A percentile compares a stretch with the other conserved stretches of the same genome.
These are phyloP conservation scores for Sporothrix humicola DNA, from an alignment of 2,329 filamentous ascomycete genomes.

Conservation along the genomic window DNA sequence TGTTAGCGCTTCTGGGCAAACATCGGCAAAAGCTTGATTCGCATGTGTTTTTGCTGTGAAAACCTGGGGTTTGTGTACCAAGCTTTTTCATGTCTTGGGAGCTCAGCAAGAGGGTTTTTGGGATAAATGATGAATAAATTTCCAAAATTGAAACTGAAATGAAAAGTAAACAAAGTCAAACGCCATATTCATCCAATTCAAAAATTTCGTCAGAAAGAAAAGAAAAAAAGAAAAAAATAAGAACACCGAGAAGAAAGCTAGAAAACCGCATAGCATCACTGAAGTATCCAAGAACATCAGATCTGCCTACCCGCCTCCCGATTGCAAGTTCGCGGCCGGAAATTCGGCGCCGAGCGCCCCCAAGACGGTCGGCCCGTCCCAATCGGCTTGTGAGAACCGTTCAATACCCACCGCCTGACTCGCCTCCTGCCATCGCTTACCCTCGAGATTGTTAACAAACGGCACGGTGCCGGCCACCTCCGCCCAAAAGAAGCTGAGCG, in stretches of 20 bases:
- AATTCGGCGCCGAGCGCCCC: neutral
- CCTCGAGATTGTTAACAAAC: constrained; percentile 40
- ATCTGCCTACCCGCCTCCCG: neutral
- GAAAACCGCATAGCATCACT: too few species aligned
- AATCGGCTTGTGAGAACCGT: constrained; percentile 41
- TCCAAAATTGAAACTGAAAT: neutral
- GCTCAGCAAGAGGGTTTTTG: neutral
- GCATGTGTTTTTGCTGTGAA: neutral
- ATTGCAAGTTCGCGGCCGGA: neutral
- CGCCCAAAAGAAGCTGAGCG: constrained; percentile 28
- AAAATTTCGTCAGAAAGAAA: too few species aligned
- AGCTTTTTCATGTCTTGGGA: constrained; percentile 11
- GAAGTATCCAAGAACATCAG: neutral
- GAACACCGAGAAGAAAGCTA: too few species aligned
- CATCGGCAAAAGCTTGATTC: constrained; percentile 28
- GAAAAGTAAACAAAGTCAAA: constrained; percentile 12
- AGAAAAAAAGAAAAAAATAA: too few species aligned
- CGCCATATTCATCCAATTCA: neutral
- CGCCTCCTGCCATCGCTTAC: constrained; percentile 41
- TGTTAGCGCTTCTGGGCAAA: constrained; percentile 27
- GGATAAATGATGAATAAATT: too few species aligned
- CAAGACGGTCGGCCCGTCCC: constrained; percentile 4
- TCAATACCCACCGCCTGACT: constrained; percentile 40
- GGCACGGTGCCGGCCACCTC: constrained; percentile 34
- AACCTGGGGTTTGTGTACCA: neutral